A percentile compares a stretch with the other conserved stretches of the same genome.
These are phyloP conservation scores for Clonostachys sp. DNA, from an alignment of 2,329 filamentous ascomycete genomes.

Conservation along the genomic window DNA sequence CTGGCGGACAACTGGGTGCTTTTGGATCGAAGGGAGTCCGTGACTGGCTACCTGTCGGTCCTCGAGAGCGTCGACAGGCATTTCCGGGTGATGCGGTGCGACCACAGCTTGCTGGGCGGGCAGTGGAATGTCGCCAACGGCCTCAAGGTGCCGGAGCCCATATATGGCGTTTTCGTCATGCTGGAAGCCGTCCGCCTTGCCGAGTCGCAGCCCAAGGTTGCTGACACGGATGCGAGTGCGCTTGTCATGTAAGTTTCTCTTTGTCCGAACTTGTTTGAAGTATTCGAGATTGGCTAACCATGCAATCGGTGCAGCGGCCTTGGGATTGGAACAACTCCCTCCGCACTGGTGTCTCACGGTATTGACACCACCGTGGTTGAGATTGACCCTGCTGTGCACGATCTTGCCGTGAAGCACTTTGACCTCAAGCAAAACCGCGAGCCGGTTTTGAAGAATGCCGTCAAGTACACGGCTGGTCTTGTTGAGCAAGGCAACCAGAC, in stretches of 20 bases:
- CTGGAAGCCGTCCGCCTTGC: constrained; percentile 86
- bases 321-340: constrained; percentile 87
- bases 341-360: constrained; percentile 79
- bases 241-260: constrained; percentile 69
- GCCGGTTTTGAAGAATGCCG: constrained; percentile 77
- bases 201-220: constrained; percentile 36
- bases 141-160: constrained; percentile 67
- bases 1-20: constrained; percentile 64
- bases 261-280: not conserved
- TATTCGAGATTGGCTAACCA: not conserved
- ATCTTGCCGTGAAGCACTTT: constrained; percentile 82
- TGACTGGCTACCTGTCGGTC: constrained; percentile 90
- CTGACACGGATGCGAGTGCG: constrained; percentile 69
- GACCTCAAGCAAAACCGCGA: constrained; percentile 71
- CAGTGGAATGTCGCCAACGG: constrained; percentile 69
- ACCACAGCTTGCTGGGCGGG: constrained; percentile 89
- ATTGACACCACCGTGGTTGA: constrained; percentile 93
- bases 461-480: constrained; percentile 55
- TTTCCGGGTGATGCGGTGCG: constrained; percentile 83
- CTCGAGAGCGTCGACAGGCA: constrained; percentile 67
- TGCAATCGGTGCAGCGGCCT: constrained; percentile 58
- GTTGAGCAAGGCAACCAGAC: constrained; percentile 34
- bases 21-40: constrained; percentile 76
- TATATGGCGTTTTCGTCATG: constrained; percentile 95
- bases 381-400: constrained; percentile 84